These are phyloP conservation scores for Penicillium freii DNA, from an alignment of 2,329 filamentous ascomycete species.

Conservation along the genomic window DNA sequence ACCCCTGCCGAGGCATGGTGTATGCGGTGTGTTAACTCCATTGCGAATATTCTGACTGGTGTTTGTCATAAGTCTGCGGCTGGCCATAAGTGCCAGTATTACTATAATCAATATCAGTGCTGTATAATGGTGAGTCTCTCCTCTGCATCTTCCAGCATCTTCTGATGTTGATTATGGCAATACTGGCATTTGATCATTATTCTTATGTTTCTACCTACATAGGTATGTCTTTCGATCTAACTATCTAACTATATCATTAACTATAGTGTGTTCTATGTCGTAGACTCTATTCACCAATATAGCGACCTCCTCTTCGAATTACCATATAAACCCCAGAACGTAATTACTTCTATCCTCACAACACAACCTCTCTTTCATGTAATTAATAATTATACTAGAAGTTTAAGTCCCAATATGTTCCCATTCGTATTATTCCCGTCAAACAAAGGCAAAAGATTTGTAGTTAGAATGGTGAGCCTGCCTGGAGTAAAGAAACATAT, in stretches of 20 bases:
- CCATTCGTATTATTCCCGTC: neutral
- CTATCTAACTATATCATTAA: neutral
- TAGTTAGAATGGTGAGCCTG: neutral
- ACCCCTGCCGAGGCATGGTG: too few relatives aligned
- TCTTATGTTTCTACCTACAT: too few relatives aligned
- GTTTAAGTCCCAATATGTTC: neutral
- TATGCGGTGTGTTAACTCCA: too few relatives aligned
- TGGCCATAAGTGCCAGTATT: too few relatives aligned
- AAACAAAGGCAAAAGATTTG: too few relatives aligned
- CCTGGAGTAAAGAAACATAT: neutral
- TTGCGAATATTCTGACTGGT: too few relatives aligned
- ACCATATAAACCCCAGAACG: neutral
- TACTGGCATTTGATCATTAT: neutral
- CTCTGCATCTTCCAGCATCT: too few relatives aligned
- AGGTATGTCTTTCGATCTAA: neutral
- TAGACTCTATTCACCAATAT: neutral
- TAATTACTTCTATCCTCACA: neutral
- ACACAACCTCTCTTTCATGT: neutral
- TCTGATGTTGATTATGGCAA: too few relatives aligned
- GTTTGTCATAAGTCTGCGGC: too few relatives aligned
- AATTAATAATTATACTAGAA: neutral
- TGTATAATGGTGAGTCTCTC: too few relatives aligned
- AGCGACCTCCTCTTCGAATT: neutral
- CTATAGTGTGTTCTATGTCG: neutral
- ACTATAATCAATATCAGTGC: too few relatives aligned